phyloP scores from a whole-genome alignment of 495 filamentous ascomycete genomes.

The Aspergillus hancockii region DNA sequence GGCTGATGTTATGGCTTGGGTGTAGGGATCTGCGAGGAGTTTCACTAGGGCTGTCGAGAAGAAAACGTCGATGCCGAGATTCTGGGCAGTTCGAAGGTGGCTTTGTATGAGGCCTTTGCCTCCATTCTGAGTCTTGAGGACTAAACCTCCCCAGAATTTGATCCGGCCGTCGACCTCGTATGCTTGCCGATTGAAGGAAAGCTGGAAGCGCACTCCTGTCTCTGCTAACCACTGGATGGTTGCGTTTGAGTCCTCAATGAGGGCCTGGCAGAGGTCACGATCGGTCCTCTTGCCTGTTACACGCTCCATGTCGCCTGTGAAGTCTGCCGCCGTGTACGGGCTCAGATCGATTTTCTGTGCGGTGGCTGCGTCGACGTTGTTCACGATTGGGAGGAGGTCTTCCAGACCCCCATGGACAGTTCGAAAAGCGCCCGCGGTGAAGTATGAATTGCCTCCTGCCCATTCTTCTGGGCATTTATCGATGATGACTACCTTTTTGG shows the following conservation, averaged over 20 bases:
- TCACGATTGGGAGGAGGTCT: constrained; percentile 50
- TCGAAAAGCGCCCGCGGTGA: constrained; percentile 59
- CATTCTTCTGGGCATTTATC: constrained; percentile 54
- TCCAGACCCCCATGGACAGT: constrained; percentile 45
- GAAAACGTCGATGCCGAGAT: constrained; percentile 40
- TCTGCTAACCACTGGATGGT: constrained; percentile 56
- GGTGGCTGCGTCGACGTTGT: constrained; percentile 41
- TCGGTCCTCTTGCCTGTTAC: constrained; percentile 51
- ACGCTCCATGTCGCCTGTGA: constrained; percentile 49
- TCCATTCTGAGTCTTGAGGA: constrained; percentile 55
- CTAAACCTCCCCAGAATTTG: constrained; percentile 65
- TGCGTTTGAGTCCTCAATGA: constrained; percentile 49
- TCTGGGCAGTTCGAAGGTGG: constrained; percentile 42
- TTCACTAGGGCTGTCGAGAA: constrained; percentile 45
- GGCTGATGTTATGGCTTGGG: constrained; percentile 39
- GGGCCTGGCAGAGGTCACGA: constrained; percentile 36
- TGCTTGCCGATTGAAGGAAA: constrained; percentile 63
- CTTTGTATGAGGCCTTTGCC: constrained; percentile 58
- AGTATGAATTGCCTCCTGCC: constrained; percentile 60
- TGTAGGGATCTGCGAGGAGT: constrained; percentile 37
- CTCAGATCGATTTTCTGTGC: constrained; percentile 44
- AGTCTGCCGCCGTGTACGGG: constrained; percentile 47
- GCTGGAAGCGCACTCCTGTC: constrained; percentile 54
- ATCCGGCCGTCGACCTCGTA: constrained; percentile 54
- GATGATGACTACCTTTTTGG: constrained; percentile 42